A percentile compares a stretch with the other conserved stretches of the same genome.
Evolutionary conservation across 768 basidiomycete species (phyloP).

Genomic region (Amanita subjunquillea): DNA sequence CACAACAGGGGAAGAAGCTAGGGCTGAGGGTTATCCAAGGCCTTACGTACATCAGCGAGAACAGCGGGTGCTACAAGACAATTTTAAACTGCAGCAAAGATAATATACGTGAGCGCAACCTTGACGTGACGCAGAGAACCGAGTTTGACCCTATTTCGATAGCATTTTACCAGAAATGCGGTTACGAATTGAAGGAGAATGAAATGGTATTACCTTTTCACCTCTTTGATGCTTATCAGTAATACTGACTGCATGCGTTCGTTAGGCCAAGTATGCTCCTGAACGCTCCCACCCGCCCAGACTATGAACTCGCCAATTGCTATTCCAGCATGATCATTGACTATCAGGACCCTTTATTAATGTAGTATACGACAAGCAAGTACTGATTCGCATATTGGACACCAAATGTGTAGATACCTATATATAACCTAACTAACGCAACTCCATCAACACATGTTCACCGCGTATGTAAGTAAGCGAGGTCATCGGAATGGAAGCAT

Average conservation of each 20-base stretch:
- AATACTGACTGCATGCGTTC: background rate
- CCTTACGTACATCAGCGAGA: conserved; percentile 76
- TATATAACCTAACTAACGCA: background rate
- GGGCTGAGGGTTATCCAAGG: conserved; percentile 83
- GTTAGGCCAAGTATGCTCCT: conserved; percentile 5
- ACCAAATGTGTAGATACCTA: background rate
- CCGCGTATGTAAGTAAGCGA: too few relatives aligned
- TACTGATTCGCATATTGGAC: background rate
- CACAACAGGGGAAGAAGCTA: conserved; percentile 85
- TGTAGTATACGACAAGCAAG: background rate
- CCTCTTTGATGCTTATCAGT: background rate
- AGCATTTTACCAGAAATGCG: conserved; percentile 98
- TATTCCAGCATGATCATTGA: background rate
- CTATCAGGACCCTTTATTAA: background rate
- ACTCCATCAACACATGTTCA: too few relatives aligned
- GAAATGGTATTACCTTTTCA: conserved; percentile 60
- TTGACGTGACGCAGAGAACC: background rate
- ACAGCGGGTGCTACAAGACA: conserved; percentile 85
- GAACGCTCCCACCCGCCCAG: conserved; percentile 1
- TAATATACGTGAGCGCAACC: conserved; percentile 72
- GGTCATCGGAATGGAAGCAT: too few relatives aligned
- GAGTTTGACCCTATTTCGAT: conserved; percentile 4
- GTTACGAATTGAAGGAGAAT: conserved; percentile 80
- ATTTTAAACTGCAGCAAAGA: conserved; percentile 89
- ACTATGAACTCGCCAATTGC: background rate